Percentiles rank a stretch among this genome's conserved stretches.
Evolutionary conservation across 768 basidiomycete species (phyloP).

Genomic region (Lentinula raphanica): DNA sequence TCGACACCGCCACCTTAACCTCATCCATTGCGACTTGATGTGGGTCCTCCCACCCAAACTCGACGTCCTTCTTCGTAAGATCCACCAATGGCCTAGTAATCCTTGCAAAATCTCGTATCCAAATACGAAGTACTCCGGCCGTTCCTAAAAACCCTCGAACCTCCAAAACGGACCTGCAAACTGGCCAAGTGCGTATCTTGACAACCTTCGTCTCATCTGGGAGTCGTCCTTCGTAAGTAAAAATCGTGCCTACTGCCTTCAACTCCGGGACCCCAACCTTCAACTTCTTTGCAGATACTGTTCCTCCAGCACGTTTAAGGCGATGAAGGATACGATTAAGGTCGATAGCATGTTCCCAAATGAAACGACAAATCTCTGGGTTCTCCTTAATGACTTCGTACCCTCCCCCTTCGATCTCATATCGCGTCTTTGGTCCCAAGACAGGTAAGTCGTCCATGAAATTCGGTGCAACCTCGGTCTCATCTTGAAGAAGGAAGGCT

Average conservation of each 20-base stretch:
- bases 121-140: conserved; percentile 11
- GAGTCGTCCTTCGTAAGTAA: conserved; percentile 26
- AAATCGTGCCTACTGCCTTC: conserved; percentile 28
- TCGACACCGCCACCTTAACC: no score
- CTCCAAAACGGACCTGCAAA: conserved; percentile 9
- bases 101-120: conserved; percentile 16
- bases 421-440: conserved; percentile 17
- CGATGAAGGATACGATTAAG: conserved; percentile 29
- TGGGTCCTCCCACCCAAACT: conserved; percentile 17
- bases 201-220: conserved; percentile 20
- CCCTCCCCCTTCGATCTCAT: conserved; percentile 12
- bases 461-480: conserved; percentile 18
- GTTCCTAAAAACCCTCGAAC: conserved; percentile 18
- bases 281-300: conserved; percentile 21
- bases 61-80: conserved; percentile 11
- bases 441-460: conserved; percentile 25
- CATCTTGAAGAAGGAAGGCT: conserved; percentile 19
- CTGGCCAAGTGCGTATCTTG: no score
- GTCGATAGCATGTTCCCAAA: conserved; percentile 32
- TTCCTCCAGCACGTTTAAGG: conserved; percentile 24
- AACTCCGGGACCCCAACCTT: conserved; percentile 13
- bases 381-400: conserved; percentile 10
- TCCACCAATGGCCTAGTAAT: no score
- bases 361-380: conserved; percentile 17
- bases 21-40: conserved; percentile 16